Percentiles rank a stretch among this genome's conserved stretches.
These are phyloP conservation scores for Fraxinus ornus DNA, from an alignment of 305 asterid species.

Conservation along the genomic window DNA sequence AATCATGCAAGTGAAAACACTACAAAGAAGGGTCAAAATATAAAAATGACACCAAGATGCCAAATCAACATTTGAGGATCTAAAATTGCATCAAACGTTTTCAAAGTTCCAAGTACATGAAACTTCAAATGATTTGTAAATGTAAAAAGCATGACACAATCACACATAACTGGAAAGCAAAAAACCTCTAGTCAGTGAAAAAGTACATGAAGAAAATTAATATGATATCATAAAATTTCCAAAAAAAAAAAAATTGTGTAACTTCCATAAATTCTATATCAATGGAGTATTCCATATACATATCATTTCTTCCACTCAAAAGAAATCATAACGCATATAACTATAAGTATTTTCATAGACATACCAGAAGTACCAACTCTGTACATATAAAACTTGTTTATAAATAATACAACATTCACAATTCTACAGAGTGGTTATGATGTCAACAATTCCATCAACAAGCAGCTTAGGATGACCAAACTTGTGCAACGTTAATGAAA, in stretches of 20 bases:
- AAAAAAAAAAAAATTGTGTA: neutral
- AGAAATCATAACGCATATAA: neutral
- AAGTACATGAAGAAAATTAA: neutral
- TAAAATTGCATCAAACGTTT: neutral
- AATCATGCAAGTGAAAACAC: constrained; percentile 4
- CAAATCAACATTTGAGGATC: neutral
- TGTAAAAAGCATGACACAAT: neutral
- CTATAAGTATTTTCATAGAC: neutral
- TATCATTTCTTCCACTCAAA: neutral
- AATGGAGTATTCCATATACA: neutral
- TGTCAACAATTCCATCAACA: neutral
- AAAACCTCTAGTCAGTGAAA: neutral
- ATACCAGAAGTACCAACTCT: neutral
- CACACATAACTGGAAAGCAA: neutral
- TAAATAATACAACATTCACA: neutral
- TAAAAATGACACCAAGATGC: neutral
- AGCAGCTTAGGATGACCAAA: neutral
- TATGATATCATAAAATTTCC: neutral
- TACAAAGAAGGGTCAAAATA: neutral
- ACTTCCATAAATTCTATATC: neutral
- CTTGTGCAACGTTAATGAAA: neutral
- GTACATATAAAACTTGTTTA: neutral
- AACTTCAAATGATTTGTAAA: neutral
- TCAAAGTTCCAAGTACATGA: neutral
- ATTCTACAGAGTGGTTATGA: neutral